These are phyloP conservation scores for Boletus mariae DNA, from an alignment of 1,284 basidiomycete genomes.

Conservation along the genomic window DNA sequence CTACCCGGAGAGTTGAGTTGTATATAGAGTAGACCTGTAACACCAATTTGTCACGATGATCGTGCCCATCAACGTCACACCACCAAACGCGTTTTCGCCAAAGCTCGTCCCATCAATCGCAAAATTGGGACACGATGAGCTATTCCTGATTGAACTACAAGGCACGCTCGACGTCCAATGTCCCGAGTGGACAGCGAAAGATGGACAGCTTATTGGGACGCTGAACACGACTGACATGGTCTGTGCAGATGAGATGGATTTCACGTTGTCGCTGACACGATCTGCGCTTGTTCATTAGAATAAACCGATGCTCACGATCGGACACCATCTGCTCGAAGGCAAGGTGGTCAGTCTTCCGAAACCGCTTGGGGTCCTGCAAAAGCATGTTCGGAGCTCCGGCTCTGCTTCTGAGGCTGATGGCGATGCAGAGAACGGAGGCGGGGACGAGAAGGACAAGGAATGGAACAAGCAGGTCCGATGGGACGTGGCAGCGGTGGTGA, in stretches of 20 bases:
- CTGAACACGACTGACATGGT: conserved; percentile 54
- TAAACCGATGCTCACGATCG: conserved; percentile 77
- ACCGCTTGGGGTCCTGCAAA: conserved; percentile 69
- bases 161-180: conserved; percentile 65
- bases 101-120: conserved; percentile 59
- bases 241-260: conserved; percentile 16
- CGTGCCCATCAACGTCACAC: conserved; percentile 45
- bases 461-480: conserved; percentile 32
- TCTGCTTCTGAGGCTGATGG: neutral
- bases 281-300: conserved; percentile 42
- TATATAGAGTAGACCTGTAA: neutral
- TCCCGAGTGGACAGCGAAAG: conserved; percentile 40
- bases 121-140: conserved; percentile 62
- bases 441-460: neutral
- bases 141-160: conserved; percentile 74
- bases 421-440: neutral
- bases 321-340: conserved; percentile 87
- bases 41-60: conserved; percentile 38
- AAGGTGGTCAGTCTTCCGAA: conserved; percentile 74
- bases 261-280: conserved; percentile 10
- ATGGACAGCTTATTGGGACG: conserved; percentile 63
- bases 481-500: conserved; percentile 58
- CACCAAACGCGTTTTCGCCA: conserved; percentile 30
- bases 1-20: conserved; percentile 27
- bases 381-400: conserved; percentile 15